Evolutionary conservation across 257 asterid genomes (phyloP).

Genomic region (Echites panduratus): DNA sequence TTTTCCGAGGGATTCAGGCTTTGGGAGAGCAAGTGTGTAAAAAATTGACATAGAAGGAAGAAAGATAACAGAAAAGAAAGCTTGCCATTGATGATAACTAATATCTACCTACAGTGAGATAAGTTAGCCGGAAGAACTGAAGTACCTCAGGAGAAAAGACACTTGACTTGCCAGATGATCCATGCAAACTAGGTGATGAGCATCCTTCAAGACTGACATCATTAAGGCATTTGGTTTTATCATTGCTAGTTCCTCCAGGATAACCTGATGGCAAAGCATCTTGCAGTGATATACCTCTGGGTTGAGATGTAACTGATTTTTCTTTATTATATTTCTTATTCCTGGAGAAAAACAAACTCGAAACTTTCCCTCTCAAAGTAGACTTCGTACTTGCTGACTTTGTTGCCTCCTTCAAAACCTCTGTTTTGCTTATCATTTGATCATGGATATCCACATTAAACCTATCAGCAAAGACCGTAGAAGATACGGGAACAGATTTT

Average conservation of each 20-base stretch:
- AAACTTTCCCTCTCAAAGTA: conserved; percentile 71
- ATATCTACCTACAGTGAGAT: background rate
- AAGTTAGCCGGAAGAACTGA: background rate
- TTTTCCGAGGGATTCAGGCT: background rate
- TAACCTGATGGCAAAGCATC: conserved; percentile 15
- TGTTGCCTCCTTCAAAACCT: conserved; percentile 34
- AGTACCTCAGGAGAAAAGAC: conserved; percentile 49
- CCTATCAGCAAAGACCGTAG: conserved; percentile 42
- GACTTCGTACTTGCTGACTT: conserved; percentile 53
- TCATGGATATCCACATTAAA: conserved; percentile 28
- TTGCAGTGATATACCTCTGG: conserved; percentile 28
- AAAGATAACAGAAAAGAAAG: conserved; percentile 2
- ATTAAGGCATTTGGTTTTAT: conserved; percentile 24
- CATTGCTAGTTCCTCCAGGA: conserved; percentile 22
- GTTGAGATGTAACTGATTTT: conserved; percentile 29
- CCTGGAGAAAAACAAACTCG: conserved; percentile 76
- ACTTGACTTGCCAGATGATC: conserved; percentile 31
- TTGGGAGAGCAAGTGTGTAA: background rate
- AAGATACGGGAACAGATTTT: conserved; percentile 80
- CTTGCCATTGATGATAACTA: background rate
- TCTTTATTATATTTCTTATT: conserved; percentile 55
- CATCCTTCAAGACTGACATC: conserved; percentile 13
- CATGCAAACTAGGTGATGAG: conserved; percentile 28
- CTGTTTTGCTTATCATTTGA: conserved; percentile 32
- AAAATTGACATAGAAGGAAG: background rate